These are phyloP conservation scores for Parasitella parasitica DNA, from an alignment of 371 early-diverging fungal genomes.

Conservation along the genomic window DNA sequence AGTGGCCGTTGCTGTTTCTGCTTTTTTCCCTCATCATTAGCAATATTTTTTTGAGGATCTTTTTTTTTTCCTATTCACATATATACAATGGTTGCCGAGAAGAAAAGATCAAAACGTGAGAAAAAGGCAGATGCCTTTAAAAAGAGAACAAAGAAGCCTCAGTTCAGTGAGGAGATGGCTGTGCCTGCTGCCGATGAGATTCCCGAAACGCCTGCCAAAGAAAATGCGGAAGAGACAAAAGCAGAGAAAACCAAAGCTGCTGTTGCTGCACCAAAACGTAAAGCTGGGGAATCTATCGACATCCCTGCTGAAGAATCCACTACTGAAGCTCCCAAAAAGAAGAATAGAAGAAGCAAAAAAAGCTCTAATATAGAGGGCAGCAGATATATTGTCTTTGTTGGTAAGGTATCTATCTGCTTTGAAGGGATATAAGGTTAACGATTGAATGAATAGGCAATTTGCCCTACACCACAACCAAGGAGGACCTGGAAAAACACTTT, in stretches of 20 bases:
- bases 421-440: too few species aligned
- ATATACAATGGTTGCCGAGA: slow-evolving; percentile 24
- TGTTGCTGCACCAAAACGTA: slow-evolving; percentile 10
- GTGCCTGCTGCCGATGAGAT: slow-evolving; percentile 45
- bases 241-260: not conserved
- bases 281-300: slow-evolving; percentile 16
- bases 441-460: slow-evolving; percentile 53
- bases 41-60: not conserved
- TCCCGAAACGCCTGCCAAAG: slow-evolving; percentile 2
- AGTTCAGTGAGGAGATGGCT: slow-evolving; percentile 44
- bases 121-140: slow-evolving; percentile 65
- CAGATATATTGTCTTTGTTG: slow-evolving; percentile 75
- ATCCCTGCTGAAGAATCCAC: slow-evolving; percentile 13
- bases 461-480: slow-evolving; percentile 64
- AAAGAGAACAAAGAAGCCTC: slow-evolving; percentile 54
- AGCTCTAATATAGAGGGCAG: slow-evolving; percentile 22
- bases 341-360: slow-evolving; percentile 19
- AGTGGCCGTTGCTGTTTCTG: not conserved
- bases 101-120: slow-evolving; percentile 69
- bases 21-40: slow-evolving; percentile 5
- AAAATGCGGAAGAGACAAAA: slow-evolving; percentile 14
- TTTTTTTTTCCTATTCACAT: not conserved
- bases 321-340: slow-evolving; percentile 10
- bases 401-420: too few species aligned
- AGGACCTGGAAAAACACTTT: slow-evolving; percentile 65